Base-by-base conservation (phyloP, 2,329 filamentous ascomycete species). In the Arthroderma sp. region DNA sequence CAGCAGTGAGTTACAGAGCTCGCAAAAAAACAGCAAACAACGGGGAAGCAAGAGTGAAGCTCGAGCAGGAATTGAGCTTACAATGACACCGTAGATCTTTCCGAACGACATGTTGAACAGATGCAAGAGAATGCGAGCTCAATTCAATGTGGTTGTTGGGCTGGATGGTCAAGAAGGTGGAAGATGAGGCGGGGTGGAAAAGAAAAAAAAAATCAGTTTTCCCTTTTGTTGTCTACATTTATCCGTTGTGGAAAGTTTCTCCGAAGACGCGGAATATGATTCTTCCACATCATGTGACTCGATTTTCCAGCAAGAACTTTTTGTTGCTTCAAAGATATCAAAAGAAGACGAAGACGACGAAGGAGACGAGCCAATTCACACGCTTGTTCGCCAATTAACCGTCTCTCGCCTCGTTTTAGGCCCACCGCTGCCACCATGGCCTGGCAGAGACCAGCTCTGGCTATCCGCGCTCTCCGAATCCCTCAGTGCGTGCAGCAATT, bases 51-150 rank as follows among this genome's bases (percentile, higher is more conserved):
- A 28, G 28, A 15, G 35, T 25, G 41, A 23, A 31, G 23, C 49
- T 49, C 31, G 31, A 47, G 37, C 21, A 55, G 55, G 23, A 56
- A 60, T 38, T 61, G 56, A 56, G 57, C 79, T 67, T 85, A 95
- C 91, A 78, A 82, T 74, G 76, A 82, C 83, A 74, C 86, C 87
- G 84, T 93, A 97, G 72, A 98, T 84, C 81, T 95, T 98, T 79
- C 93, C 93, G 83, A 98, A 97, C 73, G 88, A 81, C 87, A 95
- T 94, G 75, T 82, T 88, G 79, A 68, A 62, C 60, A 55, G 56
- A 60, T 58, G 56, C 55, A 59, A 49, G 23, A 54, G 49, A 38
- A n/a, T n/a, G n/a, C 35, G n/a, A 5, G 9, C n/a, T 41, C 37
- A 15, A 21, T 37, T n/a, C 37, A 56, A 55, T 62, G 47, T n/a